Evolutionary conservation across 2,329 filamentous ascomycete species (phyloP), one percentile per base, ranked within the genome.

Genomic region (Cercospora sp.): DNA sequence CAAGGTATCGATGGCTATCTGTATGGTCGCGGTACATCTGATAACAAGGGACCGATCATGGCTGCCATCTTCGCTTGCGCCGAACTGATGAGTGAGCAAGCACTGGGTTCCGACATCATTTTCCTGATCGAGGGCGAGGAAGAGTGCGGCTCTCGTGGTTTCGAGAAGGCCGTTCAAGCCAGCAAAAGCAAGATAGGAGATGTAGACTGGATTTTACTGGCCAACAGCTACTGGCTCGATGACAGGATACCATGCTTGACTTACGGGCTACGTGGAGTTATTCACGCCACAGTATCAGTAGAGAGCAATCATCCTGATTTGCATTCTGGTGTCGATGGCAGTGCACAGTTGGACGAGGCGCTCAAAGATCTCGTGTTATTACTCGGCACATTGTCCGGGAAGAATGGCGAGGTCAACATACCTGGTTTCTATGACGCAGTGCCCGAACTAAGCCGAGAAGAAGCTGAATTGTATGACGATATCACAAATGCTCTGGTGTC

Each of bases 141-240:
- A 80, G 95, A 99, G 79, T 94, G 91, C 57, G 95, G 95, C 0
- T 97, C 94, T 1, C 87, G 93, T 30, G 94, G 95, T 0, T 98
- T 99, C 76, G 90, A 92, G 71, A 88, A 94, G 73, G 91, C 92
- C 0, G 89, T 99, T 16, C 87, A 86, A 72, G 86, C 88, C 70
- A 89, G 95, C 80, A 97, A 97, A 79, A 85, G 90, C 13, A 85
- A 92, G 26, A 97, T 99, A 73, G 95, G 95, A 1, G 85, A 92
- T 9, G 89, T 99, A 2, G 94, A 99, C 80, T 98, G 95, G 84
- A 95, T 99, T 65, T 83, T 99, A 34, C 84, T 99, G 43, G 94
- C 95, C 24, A 99, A 99, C 83, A 97, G 94, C 80, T 99, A 99
- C 83, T 99, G 95, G 95, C 85, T 99, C 1, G 93, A 98, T 77